phyloP scores from a whole-genome alignment of 2,329 filamentous ascomycete species.

The Periconia macrospinosa region DNA sequence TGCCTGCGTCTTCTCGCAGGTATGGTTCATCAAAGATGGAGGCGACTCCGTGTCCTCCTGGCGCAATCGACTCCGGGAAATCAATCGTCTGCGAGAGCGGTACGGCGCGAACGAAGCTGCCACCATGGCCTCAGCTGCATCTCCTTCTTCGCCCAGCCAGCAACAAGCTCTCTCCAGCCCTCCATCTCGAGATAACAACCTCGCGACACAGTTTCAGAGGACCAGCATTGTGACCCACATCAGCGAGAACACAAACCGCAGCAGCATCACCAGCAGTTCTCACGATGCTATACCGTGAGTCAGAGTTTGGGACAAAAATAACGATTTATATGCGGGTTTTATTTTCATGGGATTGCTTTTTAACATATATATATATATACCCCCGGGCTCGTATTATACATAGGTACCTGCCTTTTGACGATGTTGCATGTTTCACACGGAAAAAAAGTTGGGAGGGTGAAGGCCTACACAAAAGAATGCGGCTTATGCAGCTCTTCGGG shows the following conservation, averaged over 20 bases:
- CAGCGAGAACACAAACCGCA: constrained; percentile 41
- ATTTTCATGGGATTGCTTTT: no score
- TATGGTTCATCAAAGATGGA: constrained; percentile 79
- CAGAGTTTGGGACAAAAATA: no score
- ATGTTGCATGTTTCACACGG: no score
- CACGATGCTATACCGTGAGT: constrained; percentile 23
- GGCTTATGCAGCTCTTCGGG: no score
- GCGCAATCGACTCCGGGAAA: constrained; percentile 83
- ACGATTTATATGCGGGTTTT: no score
- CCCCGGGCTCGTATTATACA: no score
- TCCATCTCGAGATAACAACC: constrained; percentile 30
- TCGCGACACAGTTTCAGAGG: constrained; percentile 33
- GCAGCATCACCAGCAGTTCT: constrained; percentile 39
- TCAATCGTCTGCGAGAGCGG: constrained; percentile 76
- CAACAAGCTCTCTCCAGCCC: constrained; percentile 29
- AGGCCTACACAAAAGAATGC: no score
- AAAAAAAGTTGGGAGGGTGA: no score
- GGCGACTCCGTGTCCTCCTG: constrained; percentile 87
- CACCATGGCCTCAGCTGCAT: constrained; percentile 9
- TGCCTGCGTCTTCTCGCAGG: constrained; percentile 86
- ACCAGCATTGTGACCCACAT: constrained; percentile 40
- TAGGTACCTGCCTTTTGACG: no score
- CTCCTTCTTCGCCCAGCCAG: constrained; percentile 25
- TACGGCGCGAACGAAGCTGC: constrained; percentile 21
- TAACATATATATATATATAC: no score